phyloP scores from a whole-genome alignment of 2,329 filamentous ascomycete genomes.

The Monosporascus sp. region DNA sequence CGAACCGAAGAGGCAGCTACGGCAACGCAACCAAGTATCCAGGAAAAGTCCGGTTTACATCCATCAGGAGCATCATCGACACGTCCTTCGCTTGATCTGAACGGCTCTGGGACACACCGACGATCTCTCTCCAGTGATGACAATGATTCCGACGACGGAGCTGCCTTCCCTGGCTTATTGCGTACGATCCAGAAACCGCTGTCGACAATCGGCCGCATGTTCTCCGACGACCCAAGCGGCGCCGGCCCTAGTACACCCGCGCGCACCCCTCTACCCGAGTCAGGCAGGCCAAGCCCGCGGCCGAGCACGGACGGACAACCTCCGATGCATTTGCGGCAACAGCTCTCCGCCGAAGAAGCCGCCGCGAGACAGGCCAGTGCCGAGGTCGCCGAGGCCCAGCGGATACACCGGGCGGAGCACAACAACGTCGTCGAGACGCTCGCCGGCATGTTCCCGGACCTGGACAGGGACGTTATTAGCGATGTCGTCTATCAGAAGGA shows the following conservation, averaged over 20 bases:
- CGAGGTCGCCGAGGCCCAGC: slow-evolving; percentile 79
- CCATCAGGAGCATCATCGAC: slow-evolving; percentile 40
- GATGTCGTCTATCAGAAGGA: slow-evolving; percentile 96
- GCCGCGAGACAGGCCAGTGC: slow-evolving; percentile 87
- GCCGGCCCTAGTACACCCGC: slow-evolving; percentile 32
- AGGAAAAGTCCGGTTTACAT: slow-evolving; percentile 36
- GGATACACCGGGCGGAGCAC: slow-evolving; percentile 80
- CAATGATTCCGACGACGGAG: slow-evolving; percentile 61
- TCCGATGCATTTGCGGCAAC: slow-evolving; percentile 30
- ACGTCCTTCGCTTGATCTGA: slow-evolving; percentile 38
- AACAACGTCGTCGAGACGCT: slow-evolving; percentile 88
- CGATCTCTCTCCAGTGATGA: slow-evolving; percentile 51
- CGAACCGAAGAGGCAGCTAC: slow-evolving; percentile 44
- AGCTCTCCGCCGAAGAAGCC: slow-evolving; percentile 73
- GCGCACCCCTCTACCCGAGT: slow-evolving; percentile 27
- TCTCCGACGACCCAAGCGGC: slow-evolving; percentile 62
- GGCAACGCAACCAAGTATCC: slow-evolving; percentile 33
- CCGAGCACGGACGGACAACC: slow-evolving; percentile 29
- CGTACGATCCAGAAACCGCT: slow-evolving; percentile 88
- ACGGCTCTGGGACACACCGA: slow-evolving; percentile 37
- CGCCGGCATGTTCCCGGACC: slow-evolving; percentile 91
- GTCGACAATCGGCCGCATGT: slow-evolving; percentile 89
- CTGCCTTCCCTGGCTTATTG: slow-evolving; percentile 77
- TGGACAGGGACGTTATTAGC: slow-evolving; percentile 90
- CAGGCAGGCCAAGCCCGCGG: slow-evolving; percentile 22